phyloP scores from a whole-genome alignment of 352 stramenopile species.

The Globisporangium sylvaticum region DNA sequence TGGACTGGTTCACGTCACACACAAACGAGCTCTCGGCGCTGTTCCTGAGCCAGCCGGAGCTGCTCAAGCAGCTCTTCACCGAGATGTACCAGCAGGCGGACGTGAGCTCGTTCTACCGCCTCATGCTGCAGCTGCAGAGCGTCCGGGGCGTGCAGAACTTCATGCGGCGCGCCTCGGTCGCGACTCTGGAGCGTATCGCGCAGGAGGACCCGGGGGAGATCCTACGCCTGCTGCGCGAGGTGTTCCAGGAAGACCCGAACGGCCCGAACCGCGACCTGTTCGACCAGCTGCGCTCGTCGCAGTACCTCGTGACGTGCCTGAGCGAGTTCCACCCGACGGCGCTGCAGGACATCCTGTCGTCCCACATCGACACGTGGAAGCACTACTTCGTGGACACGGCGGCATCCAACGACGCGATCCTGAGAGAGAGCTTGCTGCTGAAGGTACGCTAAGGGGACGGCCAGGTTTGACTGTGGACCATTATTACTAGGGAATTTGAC shows the following conservation, averaged over 20 bases:
- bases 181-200: conserved; percentile 47
- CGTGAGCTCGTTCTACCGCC: conserved; percentile 46
- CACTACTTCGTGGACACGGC: conserved; percentile 66
- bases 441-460: conserved; percentile 21
- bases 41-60: conserved; percentile 49
- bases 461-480: background rate
- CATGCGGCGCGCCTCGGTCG: conserved; percentile 43
- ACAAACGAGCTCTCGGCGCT: conserved; percentile 43
- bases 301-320: conserved; percentile 54
- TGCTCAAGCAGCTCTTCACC: conserved; percentile 56
- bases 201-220: conserved; percentile 60
- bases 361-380: conserved; percentile 56
- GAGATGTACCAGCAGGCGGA: conserved; percentile 57
- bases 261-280: conserved; percentile 44
- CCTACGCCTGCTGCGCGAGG: conserved; percentile 39
- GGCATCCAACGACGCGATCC: conserved; percentile 42
- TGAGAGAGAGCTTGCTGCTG: conserved; percentile 44
- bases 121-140: conserved; percentile 63
- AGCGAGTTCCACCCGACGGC: conserved; percentile 56
- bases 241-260: conserved; percentile 33
- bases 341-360: conserved; percentile 61
- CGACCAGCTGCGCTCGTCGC: conserved; percentile 45
- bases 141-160: conserved; percentile 60
- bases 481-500: background rate
- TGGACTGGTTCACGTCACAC: conserved; percentile 65